Conservation (phyloP, 805 yeast genomes). For the Starmera caribaea region DNA sequence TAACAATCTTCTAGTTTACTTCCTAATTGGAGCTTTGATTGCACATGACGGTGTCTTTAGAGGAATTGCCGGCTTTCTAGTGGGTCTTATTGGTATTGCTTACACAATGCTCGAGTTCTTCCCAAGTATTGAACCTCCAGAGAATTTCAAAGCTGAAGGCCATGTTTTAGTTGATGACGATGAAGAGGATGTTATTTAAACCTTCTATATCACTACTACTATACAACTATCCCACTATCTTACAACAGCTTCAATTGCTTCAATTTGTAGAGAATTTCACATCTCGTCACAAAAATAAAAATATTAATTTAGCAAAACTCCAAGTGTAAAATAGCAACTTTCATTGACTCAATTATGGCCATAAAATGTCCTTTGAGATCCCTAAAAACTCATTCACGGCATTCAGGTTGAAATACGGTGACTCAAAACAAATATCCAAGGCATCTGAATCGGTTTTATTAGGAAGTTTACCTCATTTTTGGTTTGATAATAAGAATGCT, state of each 20-base stretch:
- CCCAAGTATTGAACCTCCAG: conserved; percentile 72
- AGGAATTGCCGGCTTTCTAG: conserved; percentile 44
- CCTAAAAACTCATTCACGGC: conserved; percentile 55
- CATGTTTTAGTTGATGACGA: conserved; percentile 25
- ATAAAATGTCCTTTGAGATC: conserved; percentile 12
- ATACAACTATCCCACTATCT: no score
- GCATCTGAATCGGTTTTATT: conserved; percentile 38
- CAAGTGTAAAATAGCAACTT: no score
- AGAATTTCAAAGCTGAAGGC: conserved; percentile 60
- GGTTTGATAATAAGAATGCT: conserved; percentile 34
- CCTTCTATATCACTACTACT: not conserved
- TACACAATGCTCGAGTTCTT: conserved; percentile 58
- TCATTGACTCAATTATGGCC: no score
- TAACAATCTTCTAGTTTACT: conserved; percentile 28
- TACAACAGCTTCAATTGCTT: no score
- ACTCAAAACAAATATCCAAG: conserved; percentile 36
- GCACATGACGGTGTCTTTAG: conserved; percentile 47
- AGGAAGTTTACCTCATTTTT: conserved; percentile 50
- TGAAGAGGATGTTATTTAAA: conserved; percentile 22
- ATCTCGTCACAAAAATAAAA: no score
- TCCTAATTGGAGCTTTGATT: conserved; percentile 38
- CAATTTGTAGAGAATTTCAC: no score
- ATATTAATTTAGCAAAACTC: no score
- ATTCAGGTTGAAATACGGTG: conserved; percentile 44
- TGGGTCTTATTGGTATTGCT: conserved; percentile 51